Base-by-base conservation (phyloP, 1,284 basidiomycete genomes). In the Moniliella sp. region DNA sequence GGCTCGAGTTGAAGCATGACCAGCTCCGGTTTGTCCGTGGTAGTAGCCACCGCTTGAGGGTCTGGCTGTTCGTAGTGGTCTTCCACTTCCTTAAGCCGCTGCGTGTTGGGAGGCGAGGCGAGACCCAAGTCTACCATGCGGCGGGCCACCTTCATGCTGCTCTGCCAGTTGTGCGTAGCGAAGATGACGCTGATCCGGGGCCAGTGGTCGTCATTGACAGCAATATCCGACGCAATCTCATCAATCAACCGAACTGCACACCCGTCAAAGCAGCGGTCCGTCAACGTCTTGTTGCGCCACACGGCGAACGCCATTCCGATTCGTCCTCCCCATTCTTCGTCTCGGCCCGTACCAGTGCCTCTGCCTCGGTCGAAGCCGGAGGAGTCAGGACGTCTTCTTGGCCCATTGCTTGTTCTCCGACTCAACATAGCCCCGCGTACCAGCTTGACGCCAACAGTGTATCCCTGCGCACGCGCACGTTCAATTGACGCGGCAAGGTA, bases 381-480 rank as follows among this genome's bases (percentile, higher is more conserved):
- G 49, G 11, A 15, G 41, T 41, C 28, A 52, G 45, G 23, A 40
- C 41, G 33, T 43, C 46, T 18, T 50, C 41, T 23, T 37, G 42
- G n/a, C n/a, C 48, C 64, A 51, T 25, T 36, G 37, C 8, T 36
- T 34, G 28, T 72, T 54, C 57, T 93, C 88, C 34, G 76, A 69
- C 1, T 73, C 69, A 48, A 86, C 78, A 61, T 93, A 94, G 86
- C 86, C 0, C 86, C 88, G 15, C 88, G 73, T 18, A 94, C 86
- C 35, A 94, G 75, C 64, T 94, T 94, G 41, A 86, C 73, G 11
- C 86, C 86, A n/a, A 94, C 69, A 0, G 76, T 68, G 59, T 83
- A 93, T 27, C 70, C 68, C 45, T 74, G 66, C 28, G 59, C 61
- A 40, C 71, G 66, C 5, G 86, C 77, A 34, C 79, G 73, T n/a